These are phyloP conservation scores for Hyaloscypha variabilis DNA, from an alignment of 495 filamentous ascomycete genomes.

Conservation along the genomic window DNA sequence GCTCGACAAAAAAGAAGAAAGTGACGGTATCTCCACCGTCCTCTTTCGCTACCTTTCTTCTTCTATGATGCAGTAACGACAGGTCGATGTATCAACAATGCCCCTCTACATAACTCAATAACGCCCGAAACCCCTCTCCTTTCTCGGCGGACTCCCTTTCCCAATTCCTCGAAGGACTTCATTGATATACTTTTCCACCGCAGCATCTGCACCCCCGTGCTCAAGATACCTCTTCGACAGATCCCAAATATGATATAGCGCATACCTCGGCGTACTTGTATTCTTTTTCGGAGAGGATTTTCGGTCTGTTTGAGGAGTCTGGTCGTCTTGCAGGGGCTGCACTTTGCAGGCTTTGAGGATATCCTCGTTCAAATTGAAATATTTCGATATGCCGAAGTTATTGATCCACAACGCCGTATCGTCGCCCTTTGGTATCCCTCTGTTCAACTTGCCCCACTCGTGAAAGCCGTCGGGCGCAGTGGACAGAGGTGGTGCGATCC, in stretches of 20 bases:
- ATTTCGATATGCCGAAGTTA: not conserved
- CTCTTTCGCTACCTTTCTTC: too few species aligned
- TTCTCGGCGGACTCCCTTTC: not conserved
- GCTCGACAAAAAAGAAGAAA: too few species aligned
- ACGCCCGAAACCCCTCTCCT: not conserved
- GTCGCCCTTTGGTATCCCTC: not conserved
- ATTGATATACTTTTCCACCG: not conserved
- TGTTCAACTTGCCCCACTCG: not conserved
- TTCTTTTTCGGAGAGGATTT: not conserved
- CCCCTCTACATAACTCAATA: too few species aligned
- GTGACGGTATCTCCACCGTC: too few species aligned
- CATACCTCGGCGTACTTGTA: not conserved
- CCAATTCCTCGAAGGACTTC: not conserved
- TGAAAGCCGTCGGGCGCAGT: not conserved
- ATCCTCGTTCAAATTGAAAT: not conserved
- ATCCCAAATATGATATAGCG: not conserved
- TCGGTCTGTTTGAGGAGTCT: not conserved
- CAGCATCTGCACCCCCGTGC: not conserved
- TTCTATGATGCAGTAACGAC: too few species aligned
- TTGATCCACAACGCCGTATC: slow-evolving; percentile 2
- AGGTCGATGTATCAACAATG: not conserved
- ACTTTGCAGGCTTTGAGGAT: not conserved
- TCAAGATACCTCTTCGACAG: not conserved
- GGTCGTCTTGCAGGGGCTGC: not conserved
- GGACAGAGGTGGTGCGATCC: not conserved